Percentiles rank a stretch among this genome's conserved stretches.
Evolutionary conservation across 768 basidiomycete genomes (phyloP).

Genomic region (Dentipellis sp.): DNA sequence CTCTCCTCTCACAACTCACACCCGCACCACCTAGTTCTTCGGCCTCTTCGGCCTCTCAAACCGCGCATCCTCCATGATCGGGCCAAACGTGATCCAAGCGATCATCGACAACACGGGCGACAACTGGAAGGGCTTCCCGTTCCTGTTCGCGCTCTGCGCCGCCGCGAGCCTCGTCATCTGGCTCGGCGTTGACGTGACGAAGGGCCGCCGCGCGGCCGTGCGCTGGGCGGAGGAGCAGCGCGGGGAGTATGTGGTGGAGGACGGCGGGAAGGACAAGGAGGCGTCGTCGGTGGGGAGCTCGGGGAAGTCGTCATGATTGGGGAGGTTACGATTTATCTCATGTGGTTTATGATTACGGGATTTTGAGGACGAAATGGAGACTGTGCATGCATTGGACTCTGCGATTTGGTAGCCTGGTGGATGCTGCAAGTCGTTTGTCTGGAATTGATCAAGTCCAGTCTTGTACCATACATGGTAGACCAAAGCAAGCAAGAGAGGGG

Average conservation of each 20-base stretch:
- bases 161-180: slow-evolving; percentile 67
- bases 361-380: too few species aligned
- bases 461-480: too few species aligned
- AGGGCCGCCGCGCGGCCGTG: slow-evolving; percentile 29
- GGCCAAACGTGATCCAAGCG: slow-evolving; percentile 77
- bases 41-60: slow-evolving; percentile 81
- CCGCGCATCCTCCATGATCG: slow-evolving; percentile 80
- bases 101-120: slow-evolving; percentile 65
- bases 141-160: slow-evolving; percentile 65
- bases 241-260: background rate
- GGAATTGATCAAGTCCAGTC: too few species aligned
- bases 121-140: slow-evolving; percentile 82
- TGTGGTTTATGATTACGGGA: too few species aligned
- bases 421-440: too few species aligned
- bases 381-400: too few species aligned
- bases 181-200: slow-evolving; percentile 42
- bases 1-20: background rate
- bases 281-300: background rate
- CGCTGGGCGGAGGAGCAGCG: slow-evolving; percentile 25
- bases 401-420: too few species aligned
- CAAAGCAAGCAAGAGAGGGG: too few species aligned
- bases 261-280: background rate
- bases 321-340: background rate
- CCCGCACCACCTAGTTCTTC: slow-evolving; percentile 49
- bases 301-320: background rate